Conservation (phyloP, 2,329 filamentous ascomycete genomes). For the Alternaria burnsii region DNA sequence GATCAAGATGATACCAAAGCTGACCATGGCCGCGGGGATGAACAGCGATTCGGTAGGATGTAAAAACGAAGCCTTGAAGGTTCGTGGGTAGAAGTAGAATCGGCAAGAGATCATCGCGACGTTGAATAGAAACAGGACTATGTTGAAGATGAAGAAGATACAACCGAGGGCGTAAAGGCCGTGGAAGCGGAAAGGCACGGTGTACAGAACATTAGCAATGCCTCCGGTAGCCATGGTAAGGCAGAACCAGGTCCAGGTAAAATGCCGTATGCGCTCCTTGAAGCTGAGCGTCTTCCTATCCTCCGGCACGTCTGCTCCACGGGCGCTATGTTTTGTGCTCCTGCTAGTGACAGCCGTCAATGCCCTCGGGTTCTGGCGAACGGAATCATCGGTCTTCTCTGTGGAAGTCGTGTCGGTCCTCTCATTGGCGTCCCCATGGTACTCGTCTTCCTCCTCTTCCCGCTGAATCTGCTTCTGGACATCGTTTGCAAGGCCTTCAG, state of each 20-base stretch:
- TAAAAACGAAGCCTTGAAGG: constrained; percentile 74
- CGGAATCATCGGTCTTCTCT: constrained; percentile 8
- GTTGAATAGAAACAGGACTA: constrained; percentile 74
- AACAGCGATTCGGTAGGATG: constrained; percentile 83
- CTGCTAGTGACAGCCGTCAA: constrained; percentile 4
- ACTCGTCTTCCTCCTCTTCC: constrained; percentile 9
- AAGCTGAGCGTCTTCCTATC: constrained; percentile 44
- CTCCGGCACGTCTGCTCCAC: constrained; percentile 1
- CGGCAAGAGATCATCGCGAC: constrained; percentile 71
- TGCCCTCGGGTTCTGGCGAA: not conserved
- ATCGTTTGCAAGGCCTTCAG: not conserved
- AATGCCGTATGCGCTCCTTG: constrained; percentile 66
- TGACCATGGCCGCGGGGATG: constrained; percentile 73
- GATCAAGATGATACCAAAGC: constrained; percentile 68
- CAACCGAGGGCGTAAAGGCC: constrained; percentile 59
- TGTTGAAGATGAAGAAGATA: constrained; percentile 59
- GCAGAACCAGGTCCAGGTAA: constrained; percentile 83
- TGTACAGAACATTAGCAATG: constrained; percentile 66
- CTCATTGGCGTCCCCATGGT: not conserved
- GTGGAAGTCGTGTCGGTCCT: constrained; percentile 1
- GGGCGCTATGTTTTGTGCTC: constrained; percentile 7
- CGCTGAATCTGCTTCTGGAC: constrained; percentile 4
- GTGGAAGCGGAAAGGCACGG: constrained; percentile 55
- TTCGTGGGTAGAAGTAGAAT: constrained; percentile 74
- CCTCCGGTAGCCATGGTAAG: constrained; percentile 70